A percentile compares a stretch with the other conserved stretches of the same genome.
Evolutionary conservation across 805 yeast species (phyloP).

Genomic region (Kodamaea kaohsiungensis): DNA sequence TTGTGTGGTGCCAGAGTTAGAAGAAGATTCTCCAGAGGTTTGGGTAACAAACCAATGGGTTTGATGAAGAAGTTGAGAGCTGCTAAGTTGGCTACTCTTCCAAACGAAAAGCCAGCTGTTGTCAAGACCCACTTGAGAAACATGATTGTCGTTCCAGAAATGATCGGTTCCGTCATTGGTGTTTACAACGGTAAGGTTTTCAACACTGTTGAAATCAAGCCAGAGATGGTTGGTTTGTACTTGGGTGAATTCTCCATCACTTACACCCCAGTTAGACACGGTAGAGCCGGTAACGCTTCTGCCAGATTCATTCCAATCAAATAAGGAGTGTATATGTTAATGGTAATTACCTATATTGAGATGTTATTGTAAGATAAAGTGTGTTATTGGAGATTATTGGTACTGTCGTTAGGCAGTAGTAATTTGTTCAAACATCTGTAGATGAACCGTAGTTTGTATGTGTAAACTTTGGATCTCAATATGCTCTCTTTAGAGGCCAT

Average conservation of each 20-base stretch:
- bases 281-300: slow-evolving; percentile 91
- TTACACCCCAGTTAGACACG: slow-evolving; percentile 99
- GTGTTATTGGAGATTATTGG: too few relatives aligned
- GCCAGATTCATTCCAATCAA: slow-evolving; percentile 73
- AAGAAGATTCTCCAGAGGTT: slow-evolving; percentile 99
- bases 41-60: slow-evolving; percentile 92
- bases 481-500: too few relatives aligned
- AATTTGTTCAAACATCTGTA: too few relatives aligned
- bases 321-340: slow-evolving; percentile 24
- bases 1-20: slow-evolving; percentile 98
- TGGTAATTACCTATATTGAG: neutral
- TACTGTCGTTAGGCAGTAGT: too few relatives aligned
- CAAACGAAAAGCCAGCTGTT: slow-evolving; percentile 94
- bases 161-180: slow-evolving; percentile 99
- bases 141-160: slow-evolving; percentile 98
- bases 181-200: slow-evolving; percentile 99
- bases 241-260: slow-evolving; percentile 99
- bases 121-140: slow-evolving; percentile 99
- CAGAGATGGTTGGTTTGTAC: slow-evolving; percentile 99
- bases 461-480: too few relatives aligned
- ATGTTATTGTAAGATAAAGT: neutral
- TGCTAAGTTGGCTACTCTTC: slow-evolving; percentile 87
- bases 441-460: too few relatives aligned
- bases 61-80: slow-evolving; percentile 97
- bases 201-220: slow-evolving; percentile 98